Evolutionary conservation across 1,284 basidiomycete species (phyloP).

Genomic region (Fomitopsis betulina): DNA sequence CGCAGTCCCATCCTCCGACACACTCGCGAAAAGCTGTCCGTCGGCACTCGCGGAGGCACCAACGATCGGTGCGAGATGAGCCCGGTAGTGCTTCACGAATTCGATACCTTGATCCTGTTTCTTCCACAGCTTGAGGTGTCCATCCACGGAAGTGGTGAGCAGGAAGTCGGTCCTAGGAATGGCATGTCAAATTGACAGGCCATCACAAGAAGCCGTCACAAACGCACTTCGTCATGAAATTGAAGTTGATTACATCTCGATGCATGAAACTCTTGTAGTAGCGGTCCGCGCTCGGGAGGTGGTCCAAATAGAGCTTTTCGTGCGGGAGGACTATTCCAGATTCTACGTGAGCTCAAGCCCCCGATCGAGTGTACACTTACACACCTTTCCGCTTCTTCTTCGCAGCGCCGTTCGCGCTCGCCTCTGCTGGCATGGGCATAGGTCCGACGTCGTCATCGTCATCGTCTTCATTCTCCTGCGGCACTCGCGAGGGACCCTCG

Average conservation of each 20-base stretch:
- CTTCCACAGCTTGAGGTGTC: conserved; percentile 98
- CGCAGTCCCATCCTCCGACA: conserved; percentile 80
- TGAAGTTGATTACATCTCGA: conserved; percentile 87
- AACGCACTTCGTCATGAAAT: conserved; percentile 76
- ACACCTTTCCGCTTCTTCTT: conserved; percentile 76
- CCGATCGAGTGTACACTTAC: neutral
- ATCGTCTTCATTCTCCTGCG: conserved; percentile 33
- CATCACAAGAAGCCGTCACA: neutral
- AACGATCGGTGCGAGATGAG: conserved; percentile 80
- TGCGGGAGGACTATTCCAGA: conserved; percentile 57
- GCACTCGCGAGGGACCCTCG: conserved; percentile 11
- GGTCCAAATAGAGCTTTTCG: conserved; percentile 84
- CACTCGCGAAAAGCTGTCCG: conserved; percentile 87
- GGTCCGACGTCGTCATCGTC: conserved; percentile 73
- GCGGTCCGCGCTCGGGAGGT: conserved; percentile 88
- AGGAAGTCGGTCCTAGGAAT: conserved; percentile 80
- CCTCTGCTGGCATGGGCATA: conserved; percentile 62
- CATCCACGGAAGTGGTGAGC: conserved; percentile 92
- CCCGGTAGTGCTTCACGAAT: conserved; percentile 92
- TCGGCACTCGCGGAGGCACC: conserved; percentile 88
- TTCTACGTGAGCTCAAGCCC: neutral
- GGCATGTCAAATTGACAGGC: neutral
- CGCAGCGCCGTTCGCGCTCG: conserved; percentile 26
- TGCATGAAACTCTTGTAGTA: conserved; percentile 99
- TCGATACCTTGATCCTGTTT: conserved; percentile 92